These are phyloP conservation scores for Mycena rebaudengoi DNA, from an alignment of 768 basidiomycete species.

Conservation along the genomic window DNA sequence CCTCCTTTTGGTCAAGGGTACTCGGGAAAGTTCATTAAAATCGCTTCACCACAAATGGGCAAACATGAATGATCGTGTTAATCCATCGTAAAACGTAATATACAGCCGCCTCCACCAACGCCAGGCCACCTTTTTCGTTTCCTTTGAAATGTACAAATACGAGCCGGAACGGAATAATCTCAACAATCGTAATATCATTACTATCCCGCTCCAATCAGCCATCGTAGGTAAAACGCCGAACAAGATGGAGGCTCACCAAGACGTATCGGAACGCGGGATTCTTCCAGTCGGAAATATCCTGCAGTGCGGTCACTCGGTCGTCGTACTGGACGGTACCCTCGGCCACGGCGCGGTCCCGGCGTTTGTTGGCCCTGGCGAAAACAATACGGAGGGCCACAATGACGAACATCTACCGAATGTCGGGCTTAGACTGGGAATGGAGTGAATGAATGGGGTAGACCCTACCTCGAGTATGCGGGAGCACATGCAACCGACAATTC, in stretches of 20 bases:
- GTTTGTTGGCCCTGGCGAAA: slow-evolving; percentile 26
- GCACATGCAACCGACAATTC: slow-evolving; percentile 34
- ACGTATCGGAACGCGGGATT: slow-evolving; percentile 36
- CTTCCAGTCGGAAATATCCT: slow-evolving; percentile 36
- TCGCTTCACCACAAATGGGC: too few relatives aligned
- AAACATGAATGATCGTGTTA: too few relatives aligned
- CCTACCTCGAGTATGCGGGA: slow-evolving; percentile 33
- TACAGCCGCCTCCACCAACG: too few relatives aligned
- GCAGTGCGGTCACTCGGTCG: slow-evolving; percentile 19
- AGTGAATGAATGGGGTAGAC: too few relatives aligned
- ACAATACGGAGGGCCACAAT: slow-evolving; percentile 34
- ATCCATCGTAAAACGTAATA: too few relatives aligned
- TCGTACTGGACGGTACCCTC: slow-evolving; percentile 32
- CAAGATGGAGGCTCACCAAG: slow-evolving; percentile 18
- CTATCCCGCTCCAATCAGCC: neutral
- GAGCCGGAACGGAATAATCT: too few relatives aligned
- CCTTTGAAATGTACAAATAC: too few relatives aligned
- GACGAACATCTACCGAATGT: slow-evolving; percentile 32
- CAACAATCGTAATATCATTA: neutral
- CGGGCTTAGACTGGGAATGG: too few relatives aligned
- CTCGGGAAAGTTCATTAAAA: too few relatives aligned
- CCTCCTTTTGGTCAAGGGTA: too few relatives aligned
- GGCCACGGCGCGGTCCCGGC: slow-evolving; percentile 29
- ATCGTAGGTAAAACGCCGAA: neutral
- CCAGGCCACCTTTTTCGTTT: too few relatives aligned